These are phyloP conservation scores for Arctium minus DNA, from an alignment of 129 eudicot species.

Conservation along the genomic window DNA sequence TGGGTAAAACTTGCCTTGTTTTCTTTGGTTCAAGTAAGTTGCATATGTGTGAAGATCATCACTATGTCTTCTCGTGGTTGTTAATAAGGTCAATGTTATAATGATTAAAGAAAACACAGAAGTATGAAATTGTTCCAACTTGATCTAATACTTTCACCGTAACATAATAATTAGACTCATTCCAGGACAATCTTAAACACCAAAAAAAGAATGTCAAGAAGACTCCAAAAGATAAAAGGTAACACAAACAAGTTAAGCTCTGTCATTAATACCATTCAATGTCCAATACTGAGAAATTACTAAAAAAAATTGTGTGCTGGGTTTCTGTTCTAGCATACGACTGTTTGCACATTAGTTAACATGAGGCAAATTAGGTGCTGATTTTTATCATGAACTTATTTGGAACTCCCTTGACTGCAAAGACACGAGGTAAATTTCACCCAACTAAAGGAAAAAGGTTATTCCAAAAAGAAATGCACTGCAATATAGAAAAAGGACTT, in stretches of 20 bases:
- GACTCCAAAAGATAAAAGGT: not conserved
- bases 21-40: slow-evolving; percentile 2
- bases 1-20: not conserved
- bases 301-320: no score
- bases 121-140: not conserved
- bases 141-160: not conserved
- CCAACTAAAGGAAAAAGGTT: not conserved
- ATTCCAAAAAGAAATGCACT: not conserved
- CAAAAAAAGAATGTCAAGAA: not conserved
- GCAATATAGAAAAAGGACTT: slow-evolving; percentile 31
- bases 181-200: not conserved
- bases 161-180: not conserved
- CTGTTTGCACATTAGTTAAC: not conserved
- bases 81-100: not conserved
- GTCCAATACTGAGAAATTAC: no score
- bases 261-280: not conserved
- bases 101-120: not conserved
- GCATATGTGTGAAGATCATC: not conserved
- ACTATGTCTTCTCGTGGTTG: not conserved
- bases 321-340: not conserved
- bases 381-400: not conserved
- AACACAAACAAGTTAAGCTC: no score
- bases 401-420: not conserved
- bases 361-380: not conserved
- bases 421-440: not conserved